Conservation (phyloP, 305 asterid genomes). For the Rubia tinctorum region DNA sequence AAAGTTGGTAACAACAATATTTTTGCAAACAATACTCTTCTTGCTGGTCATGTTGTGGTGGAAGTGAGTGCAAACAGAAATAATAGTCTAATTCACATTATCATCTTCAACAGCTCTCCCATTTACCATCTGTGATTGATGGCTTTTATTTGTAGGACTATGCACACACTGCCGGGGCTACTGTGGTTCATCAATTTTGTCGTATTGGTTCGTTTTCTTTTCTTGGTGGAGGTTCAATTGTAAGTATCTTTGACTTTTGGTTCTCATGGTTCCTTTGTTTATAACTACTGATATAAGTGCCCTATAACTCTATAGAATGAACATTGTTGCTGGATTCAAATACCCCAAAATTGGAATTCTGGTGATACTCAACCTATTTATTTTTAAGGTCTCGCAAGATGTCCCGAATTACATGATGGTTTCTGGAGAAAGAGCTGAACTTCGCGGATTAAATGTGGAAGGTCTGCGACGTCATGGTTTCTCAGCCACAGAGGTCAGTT, state of each 20-base stretch:
- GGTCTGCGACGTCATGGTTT: conserved; percentile 85
- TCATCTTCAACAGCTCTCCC: conserved; percentile 9
- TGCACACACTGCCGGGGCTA: conserved; percentile 83
- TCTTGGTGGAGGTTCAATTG: conserved; percentile 98
- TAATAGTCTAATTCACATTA: conserved; percentile 14
- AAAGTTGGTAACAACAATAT: conserved; percentile 74
- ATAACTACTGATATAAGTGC: background rate
- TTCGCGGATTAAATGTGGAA: conserved; percentile 89
- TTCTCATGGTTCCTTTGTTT: background rate
- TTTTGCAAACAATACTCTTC: conserved; percentile 84
- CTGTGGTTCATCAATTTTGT: conserved; percentile 87
- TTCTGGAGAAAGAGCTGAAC: conserved; percentile 93
- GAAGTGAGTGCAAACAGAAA: conserved; percentile 49
- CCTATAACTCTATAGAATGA: conserved; percentile 3
- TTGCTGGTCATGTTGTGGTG: conserved; percentile 92
- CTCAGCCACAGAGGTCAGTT: conserved; percentile 62
- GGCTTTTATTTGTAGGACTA: conserved; percentile 54
- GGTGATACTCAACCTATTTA: conserved; percentile 1
- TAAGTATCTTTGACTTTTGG: conserved; percentile 26
- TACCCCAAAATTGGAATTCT: background rate
- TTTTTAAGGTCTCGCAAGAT: conserved; percentile 79
- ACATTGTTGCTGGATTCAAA: background rate
- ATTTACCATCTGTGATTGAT: conserved; percentile 16
- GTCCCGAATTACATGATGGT: conserved; percentile 93
- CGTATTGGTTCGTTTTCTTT: conserved; percentile 86